A percentile compares a stretch with the other conserved stretches of the same genome.
These are phyloP conservation scores for Fusarium virguliforme DNA, from an alignment of 2,329 filamentous ascomycete genomes.

Conservation along the genomic window DNA sequence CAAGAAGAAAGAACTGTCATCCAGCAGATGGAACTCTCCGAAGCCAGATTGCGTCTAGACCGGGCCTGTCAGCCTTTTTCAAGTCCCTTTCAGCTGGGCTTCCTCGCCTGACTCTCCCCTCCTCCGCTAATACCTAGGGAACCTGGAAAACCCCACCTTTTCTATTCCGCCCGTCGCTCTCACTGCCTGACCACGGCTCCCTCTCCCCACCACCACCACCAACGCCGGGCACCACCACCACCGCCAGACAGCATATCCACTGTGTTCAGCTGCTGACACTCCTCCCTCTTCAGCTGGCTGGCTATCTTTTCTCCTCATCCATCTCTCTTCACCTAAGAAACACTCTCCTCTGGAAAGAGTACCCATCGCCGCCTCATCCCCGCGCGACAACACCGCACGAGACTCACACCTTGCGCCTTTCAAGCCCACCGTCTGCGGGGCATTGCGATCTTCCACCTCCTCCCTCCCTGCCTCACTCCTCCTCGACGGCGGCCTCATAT, in stretches of 20 bases:
- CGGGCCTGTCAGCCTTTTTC: constrained; percentile 2
- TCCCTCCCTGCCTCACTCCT: constrained; percentile 10
- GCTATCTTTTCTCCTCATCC: constrained; percentile 2
- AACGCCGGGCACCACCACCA: constrained; percentile 17
- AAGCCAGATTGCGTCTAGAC: neutral
- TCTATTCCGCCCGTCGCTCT: constrained; percentile 23
- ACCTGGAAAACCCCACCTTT: constrained; percentile 38
- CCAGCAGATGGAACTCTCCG: constrained; percentile 8
- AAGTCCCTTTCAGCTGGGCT: constrained; percentile 34
- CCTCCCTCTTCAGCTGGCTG: constrained; percentile 15
- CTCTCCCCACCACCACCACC: constrained; percentile 35
- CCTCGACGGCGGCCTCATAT: constrained; percentile 15
- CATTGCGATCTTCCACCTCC: constrained; percentile 32
- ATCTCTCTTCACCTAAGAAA: neutral
- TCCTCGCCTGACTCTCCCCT: constrained; percentile 25
- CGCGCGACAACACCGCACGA: constrained; percentile 3
- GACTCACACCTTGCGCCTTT: neutral
- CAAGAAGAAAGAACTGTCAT: neutral
- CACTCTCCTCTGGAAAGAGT: neutral
- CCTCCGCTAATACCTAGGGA: neutral
- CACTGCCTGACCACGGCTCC: constrained; percentile 12
- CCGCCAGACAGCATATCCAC: constrained; percentile 14
- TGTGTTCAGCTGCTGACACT: constrained; percentile 33
- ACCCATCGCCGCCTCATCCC: constrained; percentile 10
- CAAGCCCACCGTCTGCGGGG: constrained; percentile 36